Evolutionary conservation across 257 asterid species (phyloP).

Genomic region (Nyctanthes arbortristis): DNA sequence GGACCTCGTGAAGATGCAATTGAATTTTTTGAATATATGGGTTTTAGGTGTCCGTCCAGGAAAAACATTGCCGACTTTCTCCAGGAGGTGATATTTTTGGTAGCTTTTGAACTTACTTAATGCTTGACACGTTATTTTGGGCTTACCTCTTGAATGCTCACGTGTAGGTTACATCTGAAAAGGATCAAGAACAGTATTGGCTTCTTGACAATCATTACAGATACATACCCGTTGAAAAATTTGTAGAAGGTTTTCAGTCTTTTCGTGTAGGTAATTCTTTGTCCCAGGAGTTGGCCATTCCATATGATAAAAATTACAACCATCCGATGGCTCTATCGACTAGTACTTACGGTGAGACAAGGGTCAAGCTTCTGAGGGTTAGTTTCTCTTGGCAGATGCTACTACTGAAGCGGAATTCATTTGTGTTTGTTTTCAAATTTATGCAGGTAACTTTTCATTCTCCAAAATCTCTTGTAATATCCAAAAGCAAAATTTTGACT

Average conservation of each 20-base stretch:
- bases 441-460: slow-evolving; percentile 44
- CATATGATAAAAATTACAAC: slow-evolving; percentile 45
- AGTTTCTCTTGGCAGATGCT: slow-evolving; percentile 70
- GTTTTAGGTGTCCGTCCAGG: slow-evolving; percentile 79
- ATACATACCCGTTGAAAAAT: slow-evolving; percentile 49
- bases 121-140: slow-evolving; percentile 15
- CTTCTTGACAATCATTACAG: slow-evolving; percentile 44
- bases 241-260: slow-evolving; percentile 60
- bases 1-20: slow-evolving; percentile 73
- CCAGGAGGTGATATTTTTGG: slow-evolving; percentile 57
- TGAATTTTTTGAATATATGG: slow-evolving; percentile 63
- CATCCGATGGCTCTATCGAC: slow-evolving; percentile 66
- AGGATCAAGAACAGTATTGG: slow-evolving; percentile 85
- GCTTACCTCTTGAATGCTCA: slow-evolving; percentile 26
- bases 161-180: slow-evolving; percentile 59
- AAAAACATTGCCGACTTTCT: slow-evolving; percentile 89
- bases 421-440: slow-evolving; percentile 63
- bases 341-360: slow-evolving; percentile 50
- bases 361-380: slow-evolving; percentile 47
- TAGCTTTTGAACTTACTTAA: slow-evolving; percentile 13
- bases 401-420: slow-evolving; percentile 63
- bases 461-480: slow-evolving; percentile 2
- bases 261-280: slow-evolving; percentile 51
- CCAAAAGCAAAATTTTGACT: neutral
- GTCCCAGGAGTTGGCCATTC: slow-evolving; percentile 47